A percentile compares a stretch with the other conserved stretches of the same genome.
phyloP scores from a whole-genome alignment of 768 basidiomycete species.

The Lactarius deliciosus region DNA sequence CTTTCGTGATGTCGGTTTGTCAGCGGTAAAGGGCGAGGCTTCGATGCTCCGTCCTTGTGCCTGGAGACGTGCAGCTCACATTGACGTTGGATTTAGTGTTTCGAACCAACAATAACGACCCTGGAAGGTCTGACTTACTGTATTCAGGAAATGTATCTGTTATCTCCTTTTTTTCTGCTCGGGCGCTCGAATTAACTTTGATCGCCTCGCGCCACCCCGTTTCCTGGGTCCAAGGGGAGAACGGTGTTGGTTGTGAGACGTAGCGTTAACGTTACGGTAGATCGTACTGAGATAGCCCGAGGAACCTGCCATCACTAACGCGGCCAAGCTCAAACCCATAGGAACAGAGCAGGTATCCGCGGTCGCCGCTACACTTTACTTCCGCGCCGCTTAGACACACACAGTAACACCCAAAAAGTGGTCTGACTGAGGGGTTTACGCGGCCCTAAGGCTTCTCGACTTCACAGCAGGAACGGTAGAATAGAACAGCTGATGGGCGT shows the following conservation, averaged over 20 bases:
- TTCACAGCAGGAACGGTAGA: not conserved
- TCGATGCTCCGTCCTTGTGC: not conserved
- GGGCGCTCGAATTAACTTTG: not conserved
- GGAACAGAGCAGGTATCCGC: not conserved
- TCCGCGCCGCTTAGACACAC: not conserved
- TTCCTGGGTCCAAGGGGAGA: not conserved
- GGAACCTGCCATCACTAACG: not conserved
- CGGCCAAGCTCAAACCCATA: not conserved
- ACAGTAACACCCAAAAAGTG: not conserved
- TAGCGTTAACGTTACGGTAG: not conserved
- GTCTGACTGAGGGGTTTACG: slow-evolving; percentile 5
- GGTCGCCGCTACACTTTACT: not conserved
- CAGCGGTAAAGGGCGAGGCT: not conserved
- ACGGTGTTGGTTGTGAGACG: not conserved
- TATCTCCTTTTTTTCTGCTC: not conserved
- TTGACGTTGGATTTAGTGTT: not conserved
- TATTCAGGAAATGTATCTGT: not conserved
- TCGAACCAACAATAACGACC: not conserved
- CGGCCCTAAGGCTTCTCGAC: not conserved
- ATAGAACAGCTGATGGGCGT: not conserved
- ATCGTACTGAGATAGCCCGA: not conserved
- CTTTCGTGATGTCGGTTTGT: not conserved
- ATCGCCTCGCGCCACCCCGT: not conserved
- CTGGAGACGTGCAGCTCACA: not conserved
- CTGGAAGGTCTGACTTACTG: too few species aligned